Conservation (phyloP, 768 basidiomycete species). For the Suillus brevipes region DNA sequence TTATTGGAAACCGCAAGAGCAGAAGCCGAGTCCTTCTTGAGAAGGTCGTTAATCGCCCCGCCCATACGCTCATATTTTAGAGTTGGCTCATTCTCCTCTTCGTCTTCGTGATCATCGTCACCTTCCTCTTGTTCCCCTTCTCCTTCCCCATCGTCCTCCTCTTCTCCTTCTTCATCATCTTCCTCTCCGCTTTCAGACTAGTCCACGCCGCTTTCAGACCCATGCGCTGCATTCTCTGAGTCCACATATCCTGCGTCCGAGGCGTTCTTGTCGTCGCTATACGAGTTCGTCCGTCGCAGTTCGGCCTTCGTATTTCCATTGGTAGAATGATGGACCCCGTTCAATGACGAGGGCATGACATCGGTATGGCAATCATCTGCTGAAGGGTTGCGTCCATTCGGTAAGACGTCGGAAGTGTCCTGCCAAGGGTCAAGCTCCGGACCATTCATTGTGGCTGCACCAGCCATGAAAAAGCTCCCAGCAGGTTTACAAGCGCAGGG, state of each 20-base stretch:
- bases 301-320: constrained; percentile 20
- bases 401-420: neutral
- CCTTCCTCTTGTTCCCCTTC: constrained; percentile 35
- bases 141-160: constrained; percentile 23
- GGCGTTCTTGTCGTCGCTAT: constrained; percentile 8
- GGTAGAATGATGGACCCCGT: constrained; percentile 1
- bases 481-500: neutral
- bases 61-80: constrained; percentile 88
- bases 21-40: constrained; percentile 89
- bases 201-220: constrained; percentile 6
- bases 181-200: neutral
- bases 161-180: constrained; percentile 14
- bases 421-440: constrained; percentile 2
- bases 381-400: neutral
- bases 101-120: constrained; percentile 54
- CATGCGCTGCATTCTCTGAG: constrained; percentile 10
- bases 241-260: constrained; percentile 11
- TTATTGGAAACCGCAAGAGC: constrained; percentile 75
- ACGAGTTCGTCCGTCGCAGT: neutral
- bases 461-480: neutral
- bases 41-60: constrained; percentile 69
- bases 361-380: neutral
- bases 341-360: neutral
- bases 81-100: constrained; percentile 87
- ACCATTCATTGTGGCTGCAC: neutral